These are phyloP conservation scores for Diophrys appendiculata DNA, from an alignment of 73 alveolate species.

Conservation along the genomic window DNA sequence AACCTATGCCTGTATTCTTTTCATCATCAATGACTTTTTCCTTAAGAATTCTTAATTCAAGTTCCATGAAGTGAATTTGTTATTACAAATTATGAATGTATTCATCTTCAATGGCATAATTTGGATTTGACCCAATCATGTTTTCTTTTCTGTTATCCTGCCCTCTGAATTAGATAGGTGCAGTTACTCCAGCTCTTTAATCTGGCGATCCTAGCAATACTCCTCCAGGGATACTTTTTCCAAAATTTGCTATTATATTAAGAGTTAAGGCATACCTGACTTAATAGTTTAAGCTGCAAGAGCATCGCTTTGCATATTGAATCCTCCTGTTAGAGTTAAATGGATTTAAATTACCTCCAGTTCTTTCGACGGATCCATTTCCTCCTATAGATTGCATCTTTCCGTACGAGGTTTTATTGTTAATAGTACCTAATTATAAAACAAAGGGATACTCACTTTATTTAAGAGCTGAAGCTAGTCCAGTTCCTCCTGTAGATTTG, in stretches of 20 bases:
- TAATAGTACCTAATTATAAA: too few relatives aligned
- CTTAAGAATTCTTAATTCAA: slow-evolving; percentile 65
- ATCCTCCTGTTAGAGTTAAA: not conserved
- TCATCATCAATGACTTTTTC: slow-evolving; percentile 77
- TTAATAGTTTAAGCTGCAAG: not conserved
- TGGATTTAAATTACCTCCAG: not conserved
- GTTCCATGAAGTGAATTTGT: slow-evolving; percentile 67
- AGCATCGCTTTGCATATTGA: not conserved
- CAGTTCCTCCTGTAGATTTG: too few relatives aligned
- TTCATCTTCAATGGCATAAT: slow-evolving; percentile 52
- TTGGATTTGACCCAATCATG: slow-evolving; percentile 53
- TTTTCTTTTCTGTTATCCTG: slow-evolving; percentile 40
- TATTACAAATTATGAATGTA: slow-evolving; percentile 60
- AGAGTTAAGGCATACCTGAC: not conserved
- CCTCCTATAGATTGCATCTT: too few relatives aligned
- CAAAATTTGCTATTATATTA: not conserved
- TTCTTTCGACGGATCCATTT: not conserved
- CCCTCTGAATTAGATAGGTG: slow-evolving; percentile 51
- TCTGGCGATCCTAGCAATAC: not conserved
- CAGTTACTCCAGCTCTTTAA: slow-evolving; percentile 9
- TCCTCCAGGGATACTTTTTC: not conserved
- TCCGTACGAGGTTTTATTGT: too few relatives aligned
- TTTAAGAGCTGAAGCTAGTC: too few relatives aligned
- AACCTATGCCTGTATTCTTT: slow-evolving; percentile 58
- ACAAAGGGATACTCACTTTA: too few relatives aligned